Evolutionary conservation across 257 asterid genomes (phyloP), one percentile per base, ranked within the genome.

Genomic region (Solanum dulcamara): DNA sequence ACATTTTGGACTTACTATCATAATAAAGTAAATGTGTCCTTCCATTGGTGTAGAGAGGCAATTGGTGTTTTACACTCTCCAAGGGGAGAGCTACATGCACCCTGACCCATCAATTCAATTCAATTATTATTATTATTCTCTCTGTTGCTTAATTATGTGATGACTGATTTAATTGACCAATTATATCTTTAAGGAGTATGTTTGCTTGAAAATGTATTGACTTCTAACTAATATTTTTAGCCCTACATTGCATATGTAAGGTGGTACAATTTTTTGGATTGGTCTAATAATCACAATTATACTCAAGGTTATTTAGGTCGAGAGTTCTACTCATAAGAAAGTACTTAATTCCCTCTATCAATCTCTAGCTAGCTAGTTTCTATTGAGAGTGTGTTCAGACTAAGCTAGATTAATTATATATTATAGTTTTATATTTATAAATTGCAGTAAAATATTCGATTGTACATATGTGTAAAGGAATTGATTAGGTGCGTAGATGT

Each of bases 41-140:
- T 90, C 90, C 92, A 83, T 70, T 32, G 86, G 26, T 64, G 57
- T 81, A 87, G 87, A 91, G 89, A 85, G 94, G 70, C 93, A 90
- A 83, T 42, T 90, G 75, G 71, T 79, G 87, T 85, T 88, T 90
- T 87, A 84, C 83, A 81, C 68, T 70, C 55, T 66, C 86, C 81
- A 87, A 79, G 83, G 42, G 83, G 83, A 88, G 89, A 89, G 91
- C 88, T 88, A 66, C 38, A 66, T 62, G 38, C 74, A 90, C 14
- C 20, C 30, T 5, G 20, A 13, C 37, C 9, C 32, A 72, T 38
- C 81, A 38, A 22, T 38, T 38, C 22, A 64, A 64, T 64, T 30
- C 74, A 66, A 70, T 70, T 35, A 77, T 77, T 77, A 77, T 77
- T 77, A 44, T 46, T 46, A 4, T 44, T 77, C 83, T 46, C 62